These are phyloP conservation scores for Nitzschia inconspicua DNA, from an alignment of 108 stramenopile genomes.

Conservation along the genomic window DNA sequence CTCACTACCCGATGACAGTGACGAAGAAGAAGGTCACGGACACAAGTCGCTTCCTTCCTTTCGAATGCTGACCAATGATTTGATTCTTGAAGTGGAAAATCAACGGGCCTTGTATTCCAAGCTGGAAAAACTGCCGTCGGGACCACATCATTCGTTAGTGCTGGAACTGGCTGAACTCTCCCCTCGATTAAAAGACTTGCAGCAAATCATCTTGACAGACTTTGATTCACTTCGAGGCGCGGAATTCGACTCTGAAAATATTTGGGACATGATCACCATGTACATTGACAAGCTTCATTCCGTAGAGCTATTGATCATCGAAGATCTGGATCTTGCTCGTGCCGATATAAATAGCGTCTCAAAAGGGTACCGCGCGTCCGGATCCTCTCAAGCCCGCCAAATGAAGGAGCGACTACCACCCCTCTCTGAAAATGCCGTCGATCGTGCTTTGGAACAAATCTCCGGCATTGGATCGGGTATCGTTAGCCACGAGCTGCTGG, in stretches of 20 bases:
- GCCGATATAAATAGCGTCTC: background rate
- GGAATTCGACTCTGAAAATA: constrained; percentile 41
- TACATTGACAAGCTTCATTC: constrained; percentile 73
- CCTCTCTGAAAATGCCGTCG: too few species aligned
- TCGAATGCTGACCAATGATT: constrained; percentile 48
- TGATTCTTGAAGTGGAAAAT: constrained; percentile 70
- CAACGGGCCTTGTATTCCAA: constrained; percentile 45
- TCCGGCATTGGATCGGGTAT: too few species aligned
- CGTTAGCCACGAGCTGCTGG: too few species aligned
- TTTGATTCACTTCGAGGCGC: constrained; percentile 22
- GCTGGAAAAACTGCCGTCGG: constrained; percentile 38
- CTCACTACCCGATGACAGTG: too few species aligned
- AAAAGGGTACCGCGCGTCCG: background rate
- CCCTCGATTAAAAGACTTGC: constrained; percentile 22
- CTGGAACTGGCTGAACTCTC: constrained; percentile 15
- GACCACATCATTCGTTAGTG: constrained; percentile 37
- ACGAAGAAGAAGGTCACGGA: too few species aligned
- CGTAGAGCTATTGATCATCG: constrained; percentile 59
- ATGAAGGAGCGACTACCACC: constrained; percentile 1
- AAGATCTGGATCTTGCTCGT: constrained; percentile 43
- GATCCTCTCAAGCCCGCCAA: background rate
- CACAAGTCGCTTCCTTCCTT: too few species aligned
- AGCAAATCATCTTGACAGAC: constrained; percentile 20
- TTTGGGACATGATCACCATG: constrained; percentile 59
- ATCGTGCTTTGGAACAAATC: too few species aligned